Evolutionary conservation across 495 filamentous ascomycete genomes (phyloP).

Genomic region (Penicillium herquei): DNA sequence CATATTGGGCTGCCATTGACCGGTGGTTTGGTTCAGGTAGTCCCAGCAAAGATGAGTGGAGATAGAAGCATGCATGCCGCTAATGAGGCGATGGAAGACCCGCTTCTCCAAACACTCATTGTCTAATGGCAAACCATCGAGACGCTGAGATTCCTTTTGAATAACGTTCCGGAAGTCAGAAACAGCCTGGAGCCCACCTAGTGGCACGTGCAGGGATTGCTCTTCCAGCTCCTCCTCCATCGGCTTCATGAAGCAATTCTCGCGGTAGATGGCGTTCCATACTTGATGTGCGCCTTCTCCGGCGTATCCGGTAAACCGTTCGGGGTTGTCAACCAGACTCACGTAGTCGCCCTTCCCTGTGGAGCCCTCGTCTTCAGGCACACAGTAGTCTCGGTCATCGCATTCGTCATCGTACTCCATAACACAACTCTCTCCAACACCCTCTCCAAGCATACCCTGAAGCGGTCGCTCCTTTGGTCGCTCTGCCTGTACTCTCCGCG

Average conservation of each 20-base stretch:
- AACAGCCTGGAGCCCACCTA: slow-evolving; percentile 60
- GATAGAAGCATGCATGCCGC: slow-evolving; percentile 97
- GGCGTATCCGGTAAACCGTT: slow-evolving; percentile 91
- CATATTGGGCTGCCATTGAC: slow-evolving; percentile 89
- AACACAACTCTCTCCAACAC: slow-evolving; percentile 92
- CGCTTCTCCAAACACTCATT: slow-evolving; percentile 96
- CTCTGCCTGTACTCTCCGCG: slow-evolving; percentile 65
- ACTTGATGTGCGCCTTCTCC: slow-evolving; percentile 81
- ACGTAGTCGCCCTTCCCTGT: slow-evolving; percentile 93
- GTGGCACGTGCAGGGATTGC: slow-evolving; percentile 24
- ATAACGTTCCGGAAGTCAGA: slow-evolving; percentile 82
- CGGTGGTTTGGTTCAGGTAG: slow-evolving; percentile 92
- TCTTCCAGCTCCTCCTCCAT: slow-evolving; percentile 37
- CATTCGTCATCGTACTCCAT: slow-evolving; percentile 98
- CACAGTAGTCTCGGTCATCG: slow-evolving; percentile 94
- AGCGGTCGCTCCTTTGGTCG: slow-evolving; percentile 68
- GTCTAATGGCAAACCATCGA: slow-evolving; percentile 68
- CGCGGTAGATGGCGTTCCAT: slow-evolving; percentile 94
- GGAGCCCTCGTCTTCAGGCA: slow-evolving; percentile 90
- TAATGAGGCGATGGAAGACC: slow-evolving; percentile 91
- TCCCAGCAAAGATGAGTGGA: slow-evolving; percentile 95
- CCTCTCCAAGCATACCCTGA: slow-evolving; percentile 76
- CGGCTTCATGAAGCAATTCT: slow-evolving; percentile 90
- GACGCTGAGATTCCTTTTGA: slow-evolving; percentile 66
- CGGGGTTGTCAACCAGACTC: slow-evolving; percentile 87